These are phyloP conservation scores for Pleurotus djamor DNA, from an alignment of 768 basidiomycete genomes.

Conservation along the genomic window DNA sequence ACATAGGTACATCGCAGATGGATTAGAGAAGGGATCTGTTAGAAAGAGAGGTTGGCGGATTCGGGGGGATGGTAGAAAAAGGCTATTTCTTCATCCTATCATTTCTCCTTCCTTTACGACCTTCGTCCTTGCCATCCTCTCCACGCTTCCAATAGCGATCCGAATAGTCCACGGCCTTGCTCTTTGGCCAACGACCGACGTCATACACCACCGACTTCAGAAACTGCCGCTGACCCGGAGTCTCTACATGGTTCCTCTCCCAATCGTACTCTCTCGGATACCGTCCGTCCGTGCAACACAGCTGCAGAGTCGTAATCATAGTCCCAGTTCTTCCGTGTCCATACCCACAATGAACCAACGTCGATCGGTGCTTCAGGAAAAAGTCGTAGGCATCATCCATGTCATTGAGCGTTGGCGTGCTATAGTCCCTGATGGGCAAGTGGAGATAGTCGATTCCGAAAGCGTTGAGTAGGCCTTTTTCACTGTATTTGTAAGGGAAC, in stretches of 20 bases:
- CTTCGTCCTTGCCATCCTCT: background rate
- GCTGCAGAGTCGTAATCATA: conserved; percentile 8
- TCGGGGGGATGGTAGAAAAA: too few species aligned
- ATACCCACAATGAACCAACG: conserved; percentile 10
- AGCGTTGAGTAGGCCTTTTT: conserved; percentile 6
- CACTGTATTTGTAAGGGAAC: conserved; percentile 10
- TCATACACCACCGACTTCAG: background rate
- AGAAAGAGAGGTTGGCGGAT: too few species aligned
- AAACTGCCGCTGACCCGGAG: background rate
- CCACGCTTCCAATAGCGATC: background rate
- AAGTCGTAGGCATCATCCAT: conserved; percentile 13
- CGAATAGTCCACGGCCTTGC: background rate
- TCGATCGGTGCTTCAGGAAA: conserved; percentile 8
- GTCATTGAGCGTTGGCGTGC: conserved; percentile 14
- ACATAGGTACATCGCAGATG: too few species aligned
- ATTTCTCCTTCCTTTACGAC: too few species aligned
- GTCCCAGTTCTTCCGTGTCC: conserved; percentile 11
- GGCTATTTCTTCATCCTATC: too few species aligned
- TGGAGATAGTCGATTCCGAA: conserved; percentile 15
- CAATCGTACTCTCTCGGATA: background rate
- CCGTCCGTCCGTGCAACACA: conserved; percentile 4
- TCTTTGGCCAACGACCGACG: background rate
- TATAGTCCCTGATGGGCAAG: conserved; percentile 17
- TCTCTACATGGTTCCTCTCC: background rate
- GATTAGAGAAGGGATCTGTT: too few species aligned